Base-by-base conservation (phyloP, 1,139 yeast genomes). In the Ogataea hybrid region DNA sequence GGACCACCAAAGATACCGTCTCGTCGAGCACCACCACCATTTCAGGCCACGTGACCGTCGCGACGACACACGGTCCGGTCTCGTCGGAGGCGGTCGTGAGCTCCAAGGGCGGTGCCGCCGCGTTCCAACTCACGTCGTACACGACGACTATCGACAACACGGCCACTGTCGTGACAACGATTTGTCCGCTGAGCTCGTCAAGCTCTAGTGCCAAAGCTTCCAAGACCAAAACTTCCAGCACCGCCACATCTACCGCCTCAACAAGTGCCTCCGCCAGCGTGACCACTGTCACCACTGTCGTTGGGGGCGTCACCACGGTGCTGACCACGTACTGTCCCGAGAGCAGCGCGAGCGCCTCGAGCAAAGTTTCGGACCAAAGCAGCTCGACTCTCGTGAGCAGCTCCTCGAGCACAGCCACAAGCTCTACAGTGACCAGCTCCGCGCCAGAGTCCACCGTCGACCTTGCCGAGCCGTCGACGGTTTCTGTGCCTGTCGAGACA, bases 181-280 rank as follows among this genome's bases (percentile, higher is more conserved):
- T 25, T 25, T 22, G 17, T 28, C 53, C 46, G 67, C 16, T 33
- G 34, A 31, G 39, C 39, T 17, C 31, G 12, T 20, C 16, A n/a
- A 17, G 68, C 44, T 68, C 74, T 48, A 59, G 77, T 40, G 35
- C 17, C 20, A 14, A 54, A 15, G 16, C 16, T 25, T 20, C 39
- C 11, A 16, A 33, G 23, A 32, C 45, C 11, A 48, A 16, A 2
- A 18, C 16, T 14, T 31, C 41, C 7, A 25, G 40, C 28, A 15
- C 16, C 20, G 27, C 68, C 15, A 12, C 57, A 27, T 23, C 39
- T 7, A 16, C 45, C 10, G 49, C 25, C 3, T 23, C 18, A 15
- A 28, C 40, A 6, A 25, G 39, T 23, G 22, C 6, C 20, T 17
- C 37, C 2, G 42, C 40, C 5, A 14, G 44, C n/a, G 18, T 41